These are phyloP conservation scores for Ceratocystis cubensis DNA, from an alignment of 2,329 filamentous ascomycete genomes.

Conservation along the genomic window DNA sequence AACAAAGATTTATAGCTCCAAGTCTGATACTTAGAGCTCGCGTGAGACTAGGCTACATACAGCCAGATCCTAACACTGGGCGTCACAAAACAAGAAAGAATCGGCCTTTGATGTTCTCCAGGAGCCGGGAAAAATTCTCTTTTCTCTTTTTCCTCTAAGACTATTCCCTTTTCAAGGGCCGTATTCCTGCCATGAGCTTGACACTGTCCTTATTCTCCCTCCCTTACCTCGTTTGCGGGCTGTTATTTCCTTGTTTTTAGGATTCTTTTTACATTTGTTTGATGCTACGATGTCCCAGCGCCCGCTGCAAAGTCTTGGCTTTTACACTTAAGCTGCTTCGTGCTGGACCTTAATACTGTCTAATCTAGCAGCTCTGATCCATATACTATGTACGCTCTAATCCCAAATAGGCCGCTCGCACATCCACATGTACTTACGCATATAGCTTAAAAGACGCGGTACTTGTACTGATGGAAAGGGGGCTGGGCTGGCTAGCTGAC, in stretches of 20 bases:
- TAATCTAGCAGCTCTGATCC: too few species aligned
- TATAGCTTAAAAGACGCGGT: background rate
- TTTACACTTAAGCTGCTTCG: background rate
- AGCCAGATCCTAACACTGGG: background rate
- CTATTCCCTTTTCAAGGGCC: background rate
- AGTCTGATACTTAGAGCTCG: background rate
- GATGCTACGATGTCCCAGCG: background rate
- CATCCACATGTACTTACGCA: background rate
- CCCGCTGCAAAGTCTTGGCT: conserved; percentile 1
- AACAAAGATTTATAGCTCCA: background rate
- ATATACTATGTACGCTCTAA: background rate
- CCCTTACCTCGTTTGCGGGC: background rate
- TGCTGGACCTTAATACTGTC: background rate
- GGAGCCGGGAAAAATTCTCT: background rate
- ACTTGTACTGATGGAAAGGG: too few species aligned
- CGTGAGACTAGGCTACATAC: background rate
- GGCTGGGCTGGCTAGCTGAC: too few species aligned
- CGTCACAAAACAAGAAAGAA: background rate
- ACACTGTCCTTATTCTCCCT: background rate
- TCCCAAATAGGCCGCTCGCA: background rate
- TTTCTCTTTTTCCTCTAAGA: background rate
- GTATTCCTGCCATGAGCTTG: background rate
- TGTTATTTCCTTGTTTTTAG: background rate
- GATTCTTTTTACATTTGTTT: background rate
- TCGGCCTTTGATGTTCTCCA: background rate